These are phyloP conservation scores for Calendula officinalis DNA, from an alignment of 129 eudicot species.

Conservation along the genomic window DNA sequence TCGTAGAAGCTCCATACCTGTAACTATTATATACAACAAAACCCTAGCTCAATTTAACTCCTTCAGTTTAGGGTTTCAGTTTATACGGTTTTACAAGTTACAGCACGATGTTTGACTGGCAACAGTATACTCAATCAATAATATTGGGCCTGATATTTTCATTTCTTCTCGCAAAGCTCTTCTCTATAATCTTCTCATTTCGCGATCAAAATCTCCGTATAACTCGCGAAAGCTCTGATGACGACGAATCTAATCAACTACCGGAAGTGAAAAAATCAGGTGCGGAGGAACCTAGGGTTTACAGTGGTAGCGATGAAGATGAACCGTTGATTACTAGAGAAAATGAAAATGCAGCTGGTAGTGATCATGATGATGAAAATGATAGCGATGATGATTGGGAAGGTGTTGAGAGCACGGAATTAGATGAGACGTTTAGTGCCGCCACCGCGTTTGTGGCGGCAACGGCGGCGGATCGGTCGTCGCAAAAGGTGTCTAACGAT, in stretches of 20 bases:
- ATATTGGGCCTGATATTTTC: conserved; percentile 73
- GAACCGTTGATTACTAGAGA: conserved; percentile 39
- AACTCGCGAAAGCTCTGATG: conserved; percentile 38
- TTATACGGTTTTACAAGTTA: neutral
- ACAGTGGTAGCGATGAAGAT: conserved; percentile 26
- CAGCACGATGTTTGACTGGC: conserved; percentile 66
- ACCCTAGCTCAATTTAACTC: conserved; percentile 10
- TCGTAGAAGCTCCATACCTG: conserved; percentile 15
- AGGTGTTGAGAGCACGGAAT: conserved; percentile 88
- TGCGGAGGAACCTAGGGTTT: conserved; percentile 39
- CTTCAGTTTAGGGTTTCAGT: conserved; percentile 15
- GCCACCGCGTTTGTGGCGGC: conserved; percentile 93
- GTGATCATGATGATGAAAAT: conserved; percentile 10
- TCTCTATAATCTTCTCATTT: conserved; percentile 71
- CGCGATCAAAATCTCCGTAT: conserved; percentile 70
- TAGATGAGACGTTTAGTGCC: conserved; percentile 89
- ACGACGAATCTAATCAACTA: neutral
- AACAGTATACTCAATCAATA: conserved; percentile 58
- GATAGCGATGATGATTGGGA: conserved; percentile 96
- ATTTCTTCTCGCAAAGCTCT: conserved; percentile 76
- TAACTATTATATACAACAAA: conserved; percentile 3
- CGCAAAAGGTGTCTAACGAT: conserved; percentile 65
- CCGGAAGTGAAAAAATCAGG: conserved; percentile 9
- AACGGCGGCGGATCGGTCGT: conserved; percentile 63
- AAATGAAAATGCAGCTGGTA: conserved; percentile 19